Evolutionary conservation across 495 filamentous ascomycete genomes (phyloP), one percentile per base, ranked within the genome.

Genomic region (Daldinia grandis): DNA sequence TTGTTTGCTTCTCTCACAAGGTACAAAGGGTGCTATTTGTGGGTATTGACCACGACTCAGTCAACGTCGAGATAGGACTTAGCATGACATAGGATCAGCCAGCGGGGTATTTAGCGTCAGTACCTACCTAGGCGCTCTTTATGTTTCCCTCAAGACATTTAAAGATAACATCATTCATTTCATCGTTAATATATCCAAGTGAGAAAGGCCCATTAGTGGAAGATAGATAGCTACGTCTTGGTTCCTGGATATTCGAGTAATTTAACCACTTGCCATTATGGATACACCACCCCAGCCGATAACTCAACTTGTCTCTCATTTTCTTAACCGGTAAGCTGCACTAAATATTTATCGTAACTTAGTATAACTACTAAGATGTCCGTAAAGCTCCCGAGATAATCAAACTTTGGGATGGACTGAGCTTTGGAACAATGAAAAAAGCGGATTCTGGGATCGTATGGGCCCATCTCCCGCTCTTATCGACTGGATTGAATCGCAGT

Each of bases 401-500:
- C 51, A 57, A 51, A 21, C 58, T 6, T 53, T 65, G 0, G 79
- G 75, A n/a, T 84, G 81, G 81, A 67, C 73, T 3, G 64, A 66
- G 2, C 73, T 83, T 7, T 83, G 82, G 81, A 79, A 83, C 28
- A 53, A 62, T 1, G 67, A 72, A 2, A 65, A 79, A 14, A 80
- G 68, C 44, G 59, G 76, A 15, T 71, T 83, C 15, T 84, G 81
- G 82, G 81, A 84, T 44, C 63, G 81, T 12, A 81, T 80, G 0
- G 77, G 76, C 25, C 78, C 81, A 0, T 84, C 81, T 0, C 79
- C 81, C 5, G 81, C 81, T 0, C 66, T 84, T 27, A 69, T 82
- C 28, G 80, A 84, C 62, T 57, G 81, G 19, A n/a, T 84, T 8
- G 81, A 81, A 55, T 62, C 76, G 49, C 49, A 9, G 0, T 40